Percentiles rank a stretch among this genome's conserved stretches.
Evolutionary conservation across 2,329 filamentous ascomycete species (phyloP).

Genomic region (Cercospora sesami): DNA sequence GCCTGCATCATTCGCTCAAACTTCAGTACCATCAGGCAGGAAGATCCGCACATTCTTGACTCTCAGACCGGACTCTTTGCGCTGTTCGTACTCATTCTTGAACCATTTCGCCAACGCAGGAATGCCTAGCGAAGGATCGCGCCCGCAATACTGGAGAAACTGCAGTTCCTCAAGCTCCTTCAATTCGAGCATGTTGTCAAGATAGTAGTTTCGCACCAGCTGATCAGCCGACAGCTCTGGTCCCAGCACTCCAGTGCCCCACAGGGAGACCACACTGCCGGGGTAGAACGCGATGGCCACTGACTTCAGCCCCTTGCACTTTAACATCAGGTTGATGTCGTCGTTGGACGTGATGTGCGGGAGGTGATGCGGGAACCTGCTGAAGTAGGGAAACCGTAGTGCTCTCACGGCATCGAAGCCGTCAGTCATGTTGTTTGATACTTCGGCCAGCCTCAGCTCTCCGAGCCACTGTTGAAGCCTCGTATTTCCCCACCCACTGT

Average conservation of each 20-base stretch:
- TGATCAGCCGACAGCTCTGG: background rate
- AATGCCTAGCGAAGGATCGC: background rate
- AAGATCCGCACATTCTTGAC: background rate
- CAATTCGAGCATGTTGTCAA: background rate
- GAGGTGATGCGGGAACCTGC: background rate
- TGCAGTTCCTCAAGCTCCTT: background rate
- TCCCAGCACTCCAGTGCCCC: background rate
- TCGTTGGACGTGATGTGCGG: slow-evolving; percentile 13
- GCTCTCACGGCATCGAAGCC: background rate
- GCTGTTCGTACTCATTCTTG: slow-evolving; percentile 1
- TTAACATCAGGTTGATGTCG: slow-evolving; percentile 22
- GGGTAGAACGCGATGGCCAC: slow-evolving; percentile 3
- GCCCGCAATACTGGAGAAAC: background rate
- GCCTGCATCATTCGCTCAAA: background rate
- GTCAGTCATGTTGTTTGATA: background rate
- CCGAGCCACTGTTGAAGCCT: background rate
- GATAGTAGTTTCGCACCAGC: background rate
- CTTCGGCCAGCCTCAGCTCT: background rate
- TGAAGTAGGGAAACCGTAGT: background rate
- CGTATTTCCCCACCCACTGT: background rate
- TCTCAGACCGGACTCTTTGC: background rate
- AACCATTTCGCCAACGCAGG: slow-evolving; percentile 4
- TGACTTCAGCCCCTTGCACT: slow-evolving; percentile 21
- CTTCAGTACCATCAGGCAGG: background rate
- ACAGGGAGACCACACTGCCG: background rate